Conservation (phyloP, 495 filamentous ascomycete species). For the Ramalina peruviana region DNA sequence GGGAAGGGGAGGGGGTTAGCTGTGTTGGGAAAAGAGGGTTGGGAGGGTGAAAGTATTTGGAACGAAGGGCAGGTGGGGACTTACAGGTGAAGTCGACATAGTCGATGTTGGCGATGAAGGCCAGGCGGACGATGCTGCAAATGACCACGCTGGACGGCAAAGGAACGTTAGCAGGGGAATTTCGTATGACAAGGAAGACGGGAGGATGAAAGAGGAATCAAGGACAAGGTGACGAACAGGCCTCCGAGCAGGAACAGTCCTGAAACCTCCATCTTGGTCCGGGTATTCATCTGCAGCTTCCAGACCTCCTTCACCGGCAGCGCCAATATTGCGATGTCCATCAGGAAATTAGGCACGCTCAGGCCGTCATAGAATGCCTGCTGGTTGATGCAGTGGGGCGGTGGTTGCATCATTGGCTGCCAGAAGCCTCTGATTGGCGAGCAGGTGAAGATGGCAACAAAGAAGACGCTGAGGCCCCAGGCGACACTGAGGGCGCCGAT, state of each 20-base stretch:
- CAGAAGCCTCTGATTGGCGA: constrained; percentile 38
- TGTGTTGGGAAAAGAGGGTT: no score
- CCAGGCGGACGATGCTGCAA: constrained; percentile 10
- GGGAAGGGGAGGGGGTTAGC: no score
- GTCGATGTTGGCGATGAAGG: constrained; percentile 2
- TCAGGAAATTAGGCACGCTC: constrained; percentile 17
- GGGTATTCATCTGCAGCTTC: constrained; percentile 24
- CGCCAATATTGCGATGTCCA: constrained; percentile 25
- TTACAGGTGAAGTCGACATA: constrained; percentile 5
- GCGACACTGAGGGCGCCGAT: constrained; percentile 24
- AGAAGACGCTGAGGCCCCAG: constrained; percentile 28
- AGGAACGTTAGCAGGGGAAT: background rate
- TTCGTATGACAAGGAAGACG: no score
- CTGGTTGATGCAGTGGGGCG: constrained; percentile 35
- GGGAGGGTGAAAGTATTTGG: no score
- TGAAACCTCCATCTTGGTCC: constrained; percentile 18
- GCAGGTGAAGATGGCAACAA: constrained; percentile 35
- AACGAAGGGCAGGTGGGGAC: background rate
- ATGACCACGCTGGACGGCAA: constrained; percentile 5
- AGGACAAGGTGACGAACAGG: constrained; percentile 3
- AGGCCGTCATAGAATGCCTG: constrained; percentile 13
- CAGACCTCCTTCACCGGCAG: constrained; percentile 31
- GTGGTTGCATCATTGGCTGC: constrained; percentile 28
- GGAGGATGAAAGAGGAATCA: no score
- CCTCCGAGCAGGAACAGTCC: constrained; percentile 12